Percentiles rank a stretch among this genome's conserved stretches.
Conservation (phyloP, 78 protist genomes). For the Polysphondylium violaceum region DNA sequence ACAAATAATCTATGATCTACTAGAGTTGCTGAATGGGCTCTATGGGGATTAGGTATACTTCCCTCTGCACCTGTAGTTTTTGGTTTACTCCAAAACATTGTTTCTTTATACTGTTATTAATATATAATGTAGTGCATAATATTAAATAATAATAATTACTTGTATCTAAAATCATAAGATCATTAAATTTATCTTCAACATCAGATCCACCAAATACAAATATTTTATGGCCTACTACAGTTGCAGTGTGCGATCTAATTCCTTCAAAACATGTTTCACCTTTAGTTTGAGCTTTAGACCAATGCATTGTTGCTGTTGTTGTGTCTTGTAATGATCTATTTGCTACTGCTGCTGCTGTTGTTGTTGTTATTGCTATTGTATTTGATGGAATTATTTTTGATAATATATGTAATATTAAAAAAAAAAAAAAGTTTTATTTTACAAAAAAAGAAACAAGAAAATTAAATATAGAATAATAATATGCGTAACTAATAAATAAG, state of each 20-base stretch:
- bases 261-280: constrained; percentile 52
- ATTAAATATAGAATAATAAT: too few species aligned
- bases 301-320: constrained; percentile 67
- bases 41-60: constrained; percentile 59
- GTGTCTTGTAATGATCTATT: too few species aligned
- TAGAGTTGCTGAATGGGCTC: constrained; percentile 73
- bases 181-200: constrained; percentile 57
- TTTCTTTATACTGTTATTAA: constrained; percentile 1
- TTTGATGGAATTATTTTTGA: too few species aligned
- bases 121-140: neutral
- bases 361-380: too few species aligned
- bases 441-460: too few species aligned
- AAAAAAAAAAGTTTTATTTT: too few species aligned
- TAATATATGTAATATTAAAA: too few species aligned
- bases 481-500: too few species aligned
- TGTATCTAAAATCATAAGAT: constrained; percentile 61
- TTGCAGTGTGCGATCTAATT: constrained; percentile 69
- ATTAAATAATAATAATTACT: neutral
- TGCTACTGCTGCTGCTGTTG: too few species aligned
- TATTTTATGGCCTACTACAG: constrained; percentile 66
- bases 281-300: constrained; percentile 77
- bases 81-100: constrained; percentile 74
- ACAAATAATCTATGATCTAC: constrained; percentile 44
- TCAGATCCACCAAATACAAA: constrained; percentile 82
- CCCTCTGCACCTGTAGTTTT: constrained; percentile 57